phyloP scores from a whole-genome alignment of 2,329 filamentous ascomycete species.

The Alternaria sp. region DNA sequence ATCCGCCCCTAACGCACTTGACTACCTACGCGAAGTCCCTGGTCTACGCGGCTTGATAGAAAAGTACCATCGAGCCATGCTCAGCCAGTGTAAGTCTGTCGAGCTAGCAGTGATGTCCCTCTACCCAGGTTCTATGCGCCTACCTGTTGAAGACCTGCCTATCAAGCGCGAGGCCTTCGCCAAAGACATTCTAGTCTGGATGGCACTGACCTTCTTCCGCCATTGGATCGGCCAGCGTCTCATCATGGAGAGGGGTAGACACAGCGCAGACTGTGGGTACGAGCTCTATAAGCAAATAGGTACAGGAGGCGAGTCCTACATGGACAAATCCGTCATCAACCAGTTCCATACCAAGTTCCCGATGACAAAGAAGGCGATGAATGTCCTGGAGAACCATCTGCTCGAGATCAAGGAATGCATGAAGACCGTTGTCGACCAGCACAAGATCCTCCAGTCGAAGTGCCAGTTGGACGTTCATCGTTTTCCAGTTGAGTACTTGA shows the following conservation, averaged over 20 bases:
- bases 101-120: conserved; percentile 33
- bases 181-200: conserved; percentile 62
- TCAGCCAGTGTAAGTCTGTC: conserved; percentile 37
- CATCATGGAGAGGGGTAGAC: conserved; percentile 49
- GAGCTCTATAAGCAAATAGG: conserved; percentile 55
- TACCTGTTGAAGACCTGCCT: conserved; percentile 37
- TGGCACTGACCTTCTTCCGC: conserved; percentile 57
- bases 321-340: conserved; percentile 49
- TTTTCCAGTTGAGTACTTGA: conserved; percentile 54
- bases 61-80: conserved; percentile 40
- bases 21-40: conserved; percentile 29
- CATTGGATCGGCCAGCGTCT: conserved; percentile 58
- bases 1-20: not conserved
- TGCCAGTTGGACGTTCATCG: conserved; percentile 51
- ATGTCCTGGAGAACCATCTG: conserved; percentile 53
- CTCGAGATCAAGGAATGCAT: conserved; percentile 54
- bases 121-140: conserved; percentile 41
- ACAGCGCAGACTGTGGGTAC: conserved; percentile 56
- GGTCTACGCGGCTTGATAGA: conserved; percentile 41
- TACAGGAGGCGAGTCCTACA: conserved; percentile 55
- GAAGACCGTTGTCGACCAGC: conserved; percentile 50
- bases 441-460: conserved; percentile 50
- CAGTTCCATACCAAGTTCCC: conserved; percentile 54
- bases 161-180: conserved; percentile 55
- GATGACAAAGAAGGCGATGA: conserved; percentile 54